Evolutionary conservation across 257 asterid species (phyloP), one percentile per base, ranked within the genome.

Genomic region (Gynochthodes officinalis): DNA sequence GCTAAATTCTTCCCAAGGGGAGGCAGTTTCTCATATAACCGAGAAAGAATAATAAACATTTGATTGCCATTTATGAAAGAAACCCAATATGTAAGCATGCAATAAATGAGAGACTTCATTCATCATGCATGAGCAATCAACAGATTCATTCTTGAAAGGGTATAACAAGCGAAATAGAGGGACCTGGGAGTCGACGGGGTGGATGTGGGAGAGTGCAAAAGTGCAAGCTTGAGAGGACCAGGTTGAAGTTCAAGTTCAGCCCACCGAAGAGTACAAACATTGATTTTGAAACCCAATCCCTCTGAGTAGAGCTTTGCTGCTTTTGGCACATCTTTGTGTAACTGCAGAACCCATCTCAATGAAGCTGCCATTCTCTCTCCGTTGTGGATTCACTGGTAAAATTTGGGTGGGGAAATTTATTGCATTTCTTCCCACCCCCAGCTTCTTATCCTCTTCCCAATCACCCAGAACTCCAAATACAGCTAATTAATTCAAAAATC

Each of bases 171-270:
- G 61, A 43, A 33, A 68, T 27, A 4, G 61, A 74, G 25, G 49
- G 28, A 40, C 95, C 88, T 74, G 39, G 19, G 13, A 19, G 30
- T 40, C 1, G n/a, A n/a, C n/a, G 27, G 50, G 49, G 7, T 44
- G 69, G 53, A 23, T 2, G 53, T 44, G 43, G 96, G 87, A 60
- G 90, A 86, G 23, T 89, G 93, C 81, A 94, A 74, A 64, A 94
- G 96, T 19, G 93, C 80, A 49, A 91, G 90, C 80, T 88, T 91
- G 83, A 94, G 89, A 18, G 96, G 91, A 79, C 95, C 91, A 19
- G 96, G 86, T n/a, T 84, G 87, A 65, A 92, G 93, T 83, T 93
- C 97, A 52, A 93, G 98, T 85, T 91, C 98, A 37, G 97, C 96
- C 96, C 96, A 94, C 21, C 97, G 89, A 71, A 77, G 93, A 68